A percentile compares a stretch with the other conserved stretches of the same genome.
phyloP scores from a whole-genome alignment of 1,284 basidiomycete species.

The Peniophora sp. region DNA sequence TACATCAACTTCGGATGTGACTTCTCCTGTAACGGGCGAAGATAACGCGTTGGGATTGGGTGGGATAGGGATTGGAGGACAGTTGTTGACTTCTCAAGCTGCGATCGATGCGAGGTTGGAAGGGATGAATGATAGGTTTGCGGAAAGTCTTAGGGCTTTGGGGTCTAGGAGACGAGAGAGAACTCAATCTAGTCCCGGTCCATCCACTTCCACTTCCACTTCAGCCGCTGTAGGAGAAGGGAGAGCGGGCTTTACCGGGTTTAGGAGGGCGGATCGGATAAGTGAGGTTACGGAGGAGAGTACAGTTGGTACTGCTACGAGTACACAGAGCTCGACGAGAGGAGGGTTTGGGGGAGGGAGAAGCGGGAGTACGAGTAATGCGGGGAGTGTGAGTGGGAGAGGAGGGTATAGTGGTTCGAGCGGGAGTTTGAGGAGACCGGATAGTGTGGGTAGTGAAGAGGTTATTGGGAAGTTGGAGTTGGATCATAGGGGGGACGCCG shows the following conservation, averaged over 20 bases:
- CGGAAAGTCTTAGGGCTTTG: slow-evolving; percentile 38
- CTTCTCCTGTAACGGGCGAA: not conserved
- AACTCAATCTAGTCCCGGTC: slow-evolving; percentile 7
- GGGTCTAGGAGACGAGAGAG: slow-evolving; percentile 17
- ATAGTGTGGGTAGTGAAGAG: slow-evolving; percentile 16
- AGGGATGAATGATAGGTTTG: slow-evolving; percentile 59
- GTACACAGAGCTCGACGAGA: slow-evolving; percentile 2
- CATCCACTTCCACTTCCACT: not conserved
- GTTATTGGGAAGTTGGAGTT: slow-evolving; percentile 20
- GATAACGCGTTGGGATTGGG: slow-evolving; percentile 8
- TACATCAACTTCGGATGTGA: too few species aligned
- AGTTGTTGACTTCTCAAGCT: slow-evolving; percentile 48
- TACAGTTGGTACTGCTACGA: slow-evolving; percentile 2
- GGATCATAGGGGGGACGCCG: slow-evolving; percentile 10
- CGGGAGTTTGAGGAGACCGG: slow-evolving; percentile 8
- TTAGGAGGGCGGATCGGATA: slow-evolving; percentile 10
- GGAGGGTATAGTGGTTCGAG: slow-evolving; percentile 5
- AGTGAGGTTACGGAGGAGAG: slow-evolving; percentile 13
- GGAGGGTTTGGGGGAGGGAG: slow-evolving; percentile 3
- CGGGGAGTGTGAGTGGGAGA: slow-evolving; percentile 4
- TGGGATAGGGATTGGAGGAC: slow-evolving; percentile 10
- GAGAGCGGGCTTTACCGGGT: not conserved
- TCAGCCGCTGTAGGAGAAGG: too few species aligned
- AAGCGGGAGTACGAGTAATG: slow-evolving; percentile 4
- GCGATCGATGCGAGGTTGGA: slow-evolving; percentile 56